Evolutionary conservation across 768 basidiomycete species (phyloP).

Genomic region (Naematelia aurantialba): DNA sequence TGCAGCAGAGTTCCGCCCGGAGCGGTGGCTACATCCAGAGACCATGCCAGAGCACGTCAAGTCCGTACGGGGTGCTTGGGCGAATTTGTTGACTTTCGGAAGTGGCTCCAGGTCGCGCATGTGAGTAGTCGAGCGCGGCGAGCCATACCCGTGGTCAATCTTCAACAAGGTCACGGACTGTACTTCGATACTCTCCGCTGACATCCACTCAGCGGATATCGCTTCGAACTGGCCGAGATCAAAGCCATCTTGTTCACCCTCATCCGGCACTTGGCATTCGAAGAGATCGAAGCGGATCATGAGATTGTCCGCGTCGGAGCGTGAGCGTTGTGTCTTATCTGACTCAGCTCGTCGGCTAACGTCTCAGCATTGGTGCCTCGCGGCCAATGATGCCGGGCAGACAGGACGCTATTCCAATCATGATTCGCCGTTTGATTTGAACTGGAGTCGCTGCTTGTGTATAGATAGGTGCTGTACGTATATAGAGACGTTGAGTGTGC

Average conservation of each 20-base stretch:
- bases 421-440: background rate
- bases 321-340: background rate
- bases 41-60: background rate
- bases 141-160: background rate
- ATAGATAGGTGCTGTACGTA: background rate
- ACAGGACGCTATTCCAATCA: background rate
- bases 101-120: constrained; percentile 18
- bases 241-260: constrained; percentile 34
- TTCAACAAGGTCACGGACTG: no score
- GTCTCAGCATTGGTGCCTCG: background rate
- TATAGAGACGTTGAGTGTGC: background rate
- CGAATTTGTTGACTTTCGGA: constrained; percentile 30
- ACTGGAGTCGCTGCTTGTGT: no score
- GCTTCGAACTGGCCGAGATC: constrained; percentile 36
- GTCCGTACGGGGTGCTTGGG: constrained; percentile 25
- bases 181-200: background rate
- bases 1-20: constrained; percentile 28
- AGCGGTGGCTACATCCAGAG: constrained; percentile 21
- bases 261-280: constrained; percentile 17
- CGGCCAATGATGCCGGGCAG: background rate
- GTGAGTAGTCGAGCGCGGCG: background rate
- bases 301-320: background rate
- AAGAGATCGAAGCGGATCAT: background rate
- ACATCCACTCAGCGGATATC: constrained; percentile 26
- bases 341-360: background rate